These are phyloP conservation scores for Thelephora ganbajun DNA, from an alignment of 768 basidiomycete genomes.

Conservation along the genomic window DNA sequence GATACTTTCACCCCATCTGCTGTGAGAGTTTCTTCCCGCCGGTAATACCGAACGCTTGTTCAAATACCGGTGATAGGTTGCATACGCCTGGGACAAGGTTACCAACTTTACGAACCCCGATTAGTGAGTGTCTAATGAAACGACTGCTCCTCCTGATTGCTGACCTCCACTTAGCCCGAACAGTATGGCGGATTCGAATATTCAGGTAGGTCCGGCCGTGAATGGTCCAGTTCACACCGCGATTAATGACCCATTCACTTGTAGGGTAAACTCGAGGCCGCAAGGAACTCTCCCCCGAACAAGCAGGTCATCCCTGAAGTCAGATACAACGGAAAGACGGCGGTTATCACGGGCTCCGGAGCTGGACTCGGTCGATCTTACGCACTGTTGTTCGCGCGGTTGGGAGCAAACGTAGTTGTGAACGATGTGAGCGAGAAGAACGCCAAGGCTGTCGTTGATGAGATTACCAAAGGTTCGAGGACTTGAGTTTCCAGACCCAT, in stretches of 20 bases:
- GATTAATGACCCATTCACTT: neutral
- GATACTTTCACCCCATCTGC: slow-evolving; percentile 88
- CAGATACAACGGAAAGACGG: slow-evolving; percentile 80
- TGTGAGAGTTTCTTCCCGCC: slow-evolving; percentile 25
- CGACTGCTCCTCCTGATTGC: neutral
- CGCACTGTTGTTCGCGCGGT: slow-evolving; percentile 78
- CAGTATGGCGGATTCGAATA: slow-evolving; percentile 47
- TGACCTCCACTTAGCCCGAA: slow-evolving; percentile 36
- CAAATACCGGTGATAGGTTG: slow-evolving; percentile 34
- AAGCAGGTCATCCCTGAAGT: slow-evolving; percentile 54
- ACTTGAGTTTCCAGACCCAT: neutral
- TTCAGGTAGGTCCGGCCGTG: slow-evolving; percentile 24
- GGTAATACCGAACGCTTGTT: neutral
- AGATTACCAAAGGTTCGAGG: slow-evolving; percentile 59
- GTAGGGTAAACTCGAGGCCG: slow-evolving; percentile 31
- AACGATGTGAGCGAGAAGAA: slow-evolving; percentile 88
- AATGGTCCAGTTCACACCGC: neutral
- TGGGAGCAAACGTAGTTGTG: slow-evolving; percentile 94
- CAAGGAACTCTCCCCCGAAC: slow-evolving; percentile 54
- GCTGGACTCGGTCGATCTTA: slow-evolving; percentile 89
- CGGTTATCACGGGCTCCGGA: slow-evolving; percentile 89
- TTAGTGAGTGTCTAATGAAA: slow-evolving; percentile 32
- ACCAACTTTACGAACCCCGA: slow-evolving; percentile 63
- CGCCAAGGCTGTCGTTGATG: slow-evolving; percentile 74
- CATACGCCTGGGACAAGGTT: slow-evolving; percentile 70